Evolutionary conservation across 78 protist genomes (phyloP).

Genomic region (Dictyostelium intermedium): DNA sequence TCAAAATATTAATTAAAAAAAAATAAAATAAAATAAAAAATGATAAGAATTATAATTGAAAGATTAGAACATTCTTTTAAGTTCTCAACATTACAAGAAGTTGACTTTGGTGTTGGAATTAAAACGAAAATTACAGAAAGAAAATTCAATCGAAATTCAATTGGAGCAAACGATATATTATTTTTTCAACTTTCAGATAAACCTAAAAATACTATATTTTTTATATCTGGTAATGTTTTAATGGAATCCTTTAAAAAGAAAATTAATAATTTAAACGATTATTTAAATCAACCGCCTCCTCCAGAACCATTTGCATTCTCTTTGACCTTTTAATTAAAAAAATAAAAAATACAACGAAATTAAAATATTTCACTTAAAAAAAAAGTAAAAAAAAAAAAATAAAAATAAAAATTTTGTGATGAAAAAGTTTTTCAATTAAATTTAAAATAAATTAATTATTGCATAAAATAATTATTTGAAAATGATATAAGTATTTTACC

Average conservation of each 20-base stretch:
- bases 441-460: no score
- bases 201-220: not conserved
- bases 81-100: not conserved
- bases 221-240: not conserved
- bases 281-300: not conserved
- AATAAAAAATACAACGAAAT: no score
- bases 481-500: not conserved
- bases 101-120: not conserved
- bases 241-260: not conserved
- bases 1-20: no score
- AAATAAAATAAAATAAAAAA: not conserved
- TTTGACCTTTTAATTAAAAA: not conserved
- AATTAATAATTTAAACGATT: not conserved
- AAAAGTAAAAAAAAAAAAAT: no score
- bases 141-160: not conserved
- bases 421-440: not conserved
- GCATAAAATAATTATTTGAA: no score
- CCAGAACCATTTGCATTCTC: not conserved
- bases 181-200: not conserved
- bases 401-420: no score
- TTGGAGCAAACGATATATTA: not conserved
- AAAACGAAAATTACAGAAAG: not conserved
- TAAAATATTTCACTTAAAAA: no score
- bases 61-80: not conserved
- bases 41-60: not conserved